phyloP scores from a whole-genome alignment of 352 stramenopile species.

The Globisporangium viniferum region DNA sequence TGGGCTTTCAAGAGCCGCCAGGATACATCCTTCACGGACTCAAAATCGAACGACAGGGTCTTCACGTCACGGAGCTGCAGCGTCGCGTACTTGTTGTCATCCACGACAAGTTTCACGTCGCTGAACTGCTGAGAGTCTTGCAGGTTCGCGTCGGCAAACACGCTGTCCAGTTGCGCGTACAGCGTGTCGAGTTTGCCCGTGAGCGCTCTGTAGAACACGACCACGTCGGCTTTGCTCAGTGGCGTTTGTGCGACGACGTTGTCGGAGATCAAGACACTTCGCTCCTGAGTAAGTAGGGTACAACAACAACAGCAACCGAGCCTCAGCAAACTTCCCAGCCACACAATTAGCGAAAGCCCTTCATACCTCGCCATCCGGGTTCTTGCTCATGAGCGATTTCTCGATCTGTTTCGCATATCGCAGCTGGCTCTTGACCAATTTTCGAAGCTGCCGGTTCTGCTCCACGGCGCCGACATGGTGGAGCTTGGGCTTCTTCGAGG shows the following conservation, averaged over 20 bases:
- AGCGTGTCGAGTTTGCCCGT: constrained; percentile 9
- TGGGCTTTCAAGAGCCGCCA: not conserved
- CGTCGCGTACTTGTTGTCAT: not conserved
- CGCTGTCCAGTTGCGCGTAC: constrained; percentile 9
- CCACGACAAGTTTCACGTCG: not conserved
- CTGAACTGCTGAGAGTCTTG: constrained; percentile 1
- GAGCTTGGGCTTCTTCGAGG: too few relatives aligned
- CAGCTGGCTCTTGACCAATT: not conserved
- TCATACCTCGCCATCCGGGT: not conserved
- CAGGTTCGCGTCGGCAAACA: not conserved
- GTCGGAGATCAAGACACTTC: not conserved
- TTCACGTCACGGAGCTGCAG: constrained; percentile 11
- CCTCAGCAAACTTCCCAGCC: too few relatives aligned
- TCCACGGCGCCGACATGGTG: not conserved
- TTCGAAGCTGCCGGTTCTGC: constrained; percentile 9
- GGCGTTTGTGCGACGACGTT: not conserved
- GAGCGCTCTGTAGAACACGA: constrained; percentile 7
- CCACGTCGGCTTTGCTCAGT: not conserved
- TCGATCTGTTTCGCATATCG: not conserved
- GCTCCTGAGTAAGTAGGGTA: too few relatives aligned
- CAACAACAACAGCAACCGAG: too few relatives aligned
- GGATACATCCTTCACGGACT: constrained; percentile 1
- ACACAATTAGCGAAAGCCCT: too few relatives aligned
- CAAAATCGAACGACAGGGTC: constrained; percentile 11
- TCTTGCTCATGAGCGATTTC: not conserved